Conservation (phyloP, 2,329 filamentous ascomycete genomes). For the Arthrobotrys sinensis region DNA sequence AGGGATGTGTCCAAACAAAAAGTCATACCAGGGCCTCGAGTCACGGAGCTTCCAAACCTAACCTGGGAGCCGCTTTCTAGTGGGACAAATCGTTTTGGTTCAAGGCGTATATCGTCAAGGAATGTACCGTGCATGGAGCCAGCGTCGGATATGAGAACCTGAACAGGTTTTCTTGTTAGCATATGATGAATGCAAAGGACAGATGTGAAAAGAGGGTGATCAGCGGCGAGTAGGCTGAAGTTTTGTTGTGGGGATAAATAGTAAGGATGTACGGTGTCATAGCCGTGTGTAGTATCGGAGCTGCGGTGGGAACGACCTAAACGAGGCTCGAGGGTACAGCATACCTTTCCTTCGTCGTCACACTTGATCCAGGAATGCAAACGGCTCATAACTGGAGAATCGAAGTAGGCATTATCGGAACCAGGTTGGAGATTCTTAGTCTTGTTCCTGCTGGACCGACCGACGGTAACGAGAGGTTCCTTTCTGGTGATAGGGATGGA, state of each 20-base stretch:
- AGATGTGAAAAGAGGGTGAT: background rate
- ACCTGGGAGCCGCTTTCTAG: conserved; percentile 68
- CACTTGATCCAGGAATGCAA: conserved; percentile 73
- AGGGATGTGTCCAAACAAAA: conserved; percentile 27
- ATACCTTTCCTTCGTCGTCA: conserved; percentile 60
- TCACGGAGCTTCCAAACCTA: conserved; percentile 71
- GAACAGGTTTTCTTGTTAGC: background rate
- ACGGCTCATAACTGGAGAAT: conserved; percentile 80
- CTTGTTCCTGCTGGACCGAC: conserved; percentile 70
- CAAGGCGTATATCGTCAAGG: conserved; percentile 70
- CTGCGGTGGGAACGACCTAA: conserved; percentile 20
- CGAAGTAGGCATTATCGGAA: conserved; percentile 76
- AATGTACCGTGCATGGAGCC: conserved; percentile 77
- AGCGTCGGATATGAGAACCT: conserved; percentile 72
- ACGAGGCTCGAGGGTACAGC: conserved; percentile 37
- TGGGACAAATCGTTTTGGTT: conserved; percentile 63
- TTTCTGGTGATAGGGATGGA: conserved; percentile 36
- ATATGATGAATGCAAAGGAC: conserved; percentile 64
- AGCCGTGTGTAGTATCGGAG: conserved; percentile 8
- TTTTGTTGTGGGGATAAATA: background rate
- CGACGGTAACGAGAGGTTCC: conserved; percentile 66
- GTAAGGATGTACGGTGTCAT: background rate
- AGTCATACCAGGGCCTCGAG: conserved; percentile 68
- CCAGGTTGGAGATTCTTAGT: conserved; percentile 67
- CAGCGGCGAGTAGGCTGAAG: background rate